Percentiles rank a stretch among this genome's conserved stretches.
Evolutionary conservation across 1,284 basidiomycete species (phyloP).

Genomic region (Termitomyces sp.): DNA sequence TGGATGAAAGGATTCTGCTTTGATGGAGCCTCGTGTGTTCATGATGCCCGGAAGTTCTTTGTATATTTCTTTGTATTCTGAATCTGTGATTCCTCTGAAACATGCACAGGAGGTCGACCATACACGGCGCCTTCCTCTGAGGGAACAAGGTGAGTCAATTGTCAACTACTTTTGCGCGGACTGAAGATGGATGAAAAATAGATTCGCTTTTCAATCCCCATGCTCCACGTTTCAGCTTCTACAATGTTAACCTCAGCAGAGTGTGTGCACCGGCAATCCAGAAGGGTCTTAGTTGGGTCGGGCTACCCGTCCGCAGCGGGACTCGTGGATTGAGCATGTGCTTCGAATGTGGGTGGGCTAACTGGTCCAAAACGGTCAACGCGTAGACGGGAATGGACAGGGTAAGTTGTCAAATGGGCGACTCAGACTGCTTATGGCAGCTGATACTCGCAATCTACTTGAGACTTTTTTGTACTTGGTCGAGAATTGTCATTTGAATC

Average conservation of each 20-base stretch:
- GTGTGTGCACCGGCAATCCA: background rate
- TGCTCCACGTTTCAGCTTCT: background rate
- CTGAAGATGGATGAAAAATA: background rate
- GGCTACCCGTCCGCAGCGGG: background rate
- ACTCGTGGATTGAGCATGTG: background rate
- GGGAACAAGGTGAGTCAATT: constrained; percentile 20
- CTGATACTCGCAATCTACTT: background rate
- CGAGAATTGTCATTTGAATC: background rate
- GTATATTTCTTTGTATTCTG: constrained; percentile 12
- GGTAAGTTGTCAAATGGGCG: background rate
- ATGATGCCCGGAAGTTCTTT: constrained; percentile 22
- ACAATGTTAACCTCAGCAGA: background rate
- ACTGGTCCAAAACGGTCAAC: no score
- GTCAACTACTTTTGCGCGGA: background rate
- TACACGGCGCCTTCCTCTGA: constrained; percentile 14
- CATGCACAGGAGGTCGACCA: constrained; percentile 4
- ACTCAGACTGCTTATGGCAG: background rate
- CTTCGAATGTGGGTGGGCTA: no score
- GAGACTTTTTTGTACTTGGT: background rate
- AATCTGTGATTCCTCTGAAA: constrained; percentile 17
- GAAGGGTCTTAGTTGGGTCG: background rate
- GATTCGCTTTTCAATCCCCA: background rate
- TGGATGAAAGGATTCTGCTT: background rate
- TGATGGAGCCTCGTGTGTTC: background rate
- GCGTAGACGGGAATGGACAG: background rate